Conservation (phyloP, 805 yeast genomes). For the Kluyveromyces wickerhamii region DNA sequence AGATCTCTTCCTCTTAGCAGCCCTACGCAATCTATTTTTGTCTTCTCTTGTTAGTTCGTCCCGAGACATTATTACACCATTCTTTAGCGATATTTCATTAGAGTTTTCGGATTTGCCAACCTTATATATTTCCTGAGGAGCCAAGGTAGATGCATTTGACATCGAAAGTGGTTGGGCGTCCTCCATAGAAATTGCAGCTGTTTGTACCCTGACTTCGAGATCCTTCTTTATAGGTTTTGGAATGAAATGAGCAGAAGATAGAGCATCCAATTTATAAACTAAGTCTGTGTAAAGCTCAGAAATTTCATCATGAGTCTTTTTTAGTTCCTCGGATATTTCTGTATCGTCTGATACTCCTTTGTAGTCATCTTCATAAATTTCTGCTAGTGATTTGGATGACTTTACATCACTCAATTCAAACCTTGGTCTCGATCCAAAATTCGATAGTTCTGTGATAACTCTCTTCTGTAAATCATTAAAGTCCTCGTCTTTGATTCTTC, state of each 20-base stretch:
- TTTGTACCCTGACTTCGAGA: slow-evolving; percentile 73
- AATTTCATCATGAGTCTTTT: slow-evolving; percentile 73
- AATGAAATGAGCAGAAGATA: slow-evolving; percentile 89
- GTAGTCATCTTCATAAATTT: slow-evolving; percentile 82
- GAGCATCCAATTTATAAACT: slow-evolving; percentile 70
- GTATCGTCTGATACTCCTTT: slow-evolving; percentile 41
- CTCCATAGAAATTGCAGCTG: slow-evolving; percentile 83
- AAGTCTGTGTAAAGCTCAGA: slow-evolving; percentile 53
- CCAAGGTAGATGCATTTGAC: slow-evolving; percentile 65
- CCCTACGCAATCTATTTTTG: slow-evolving; percentile 77
- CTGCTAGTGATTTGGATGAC: slow-evolving; percentile 83
- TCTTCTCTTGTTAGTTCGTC: slow-evolving; percentile 80
- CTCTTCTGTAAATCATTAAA: slow-evolving; percentile 83
- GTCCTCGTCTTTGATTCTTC: slow-evolving; percentile 64
- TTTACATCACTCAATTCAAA: slow-evolving; percentile 76
- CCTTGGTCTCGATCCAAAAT: slow-evolving; percentile 44
- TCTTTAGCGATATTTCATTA: slow-evolving; percentile 60
- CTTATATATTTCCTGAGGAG: slow-evolving; percentile 90
- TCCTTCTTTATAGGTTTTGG: slow-evolving; percentile 83
- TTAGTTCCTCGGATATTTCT: slow-evolving; percentile 54
- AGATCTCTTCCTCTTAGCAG: slow-evolving; percentile 73
- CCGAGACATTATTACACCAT: slow-evolving; percentile 74
- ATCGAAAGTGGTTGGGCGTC: slow-evolving; percentile 90
- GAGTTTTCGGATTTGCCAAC: slow-evolving; percentile 37
- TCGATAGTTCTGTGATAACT: slow-evolving; percentile 55